Base-by-base conservation (phyloP, 768 basidiomycete species). In the Lentinula raphanica region DNA sequence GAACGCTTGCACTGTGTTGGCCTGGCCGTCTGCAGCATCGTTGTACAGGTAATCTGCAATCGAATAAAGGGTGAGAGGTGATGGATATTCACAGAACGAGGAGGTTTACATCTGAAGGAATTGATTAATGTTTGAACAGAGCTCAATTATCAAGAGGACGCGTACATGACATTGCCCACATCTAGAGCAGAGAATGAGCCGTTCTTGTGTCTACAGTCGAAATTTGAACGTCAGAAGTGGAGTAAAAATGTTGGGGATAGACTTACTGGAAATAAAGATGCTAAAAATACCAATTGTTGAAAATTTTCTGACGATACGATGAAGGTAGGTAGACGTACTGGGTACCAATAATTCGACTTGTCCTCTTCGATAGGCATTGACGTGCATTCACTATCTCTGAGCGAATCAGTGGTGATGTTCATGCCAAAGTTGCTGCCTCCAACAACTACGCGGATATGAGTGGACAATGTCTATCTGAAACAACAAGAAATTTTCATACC, bases 361-460 rank as follows among this genome's bases (percentile, higher is more conserved):
- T 53, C 51, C 68, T 83, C 69, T 15, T 72, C 70, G 64, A 83
- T 81, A 38, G 80, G 80, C 58, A 77, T 71, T n/a, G 81, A 78
- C 2, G 80, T 78, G 63, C 82, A 83, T 63, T 76, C 60, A 62
- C 81, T 82, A 58, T 77, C 58, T 39, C 77, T 70, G 25, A 83
- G 71, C 9, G 55, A 60, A 12, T 71, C 70, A 1, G 80, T 81
- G 61, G 69, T 73, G 32, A 73, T 73, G 32, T 64, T 63, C 59
- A 74, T 65, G 40, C 78, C 70, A 66, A 83, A 81, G 62, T 81
- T 80, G 69, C 79, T 80, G 3, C 81, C 81, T 29, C 82, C 82
- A 54, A 80, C 64, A 51, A 81, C 80, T 81, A 57, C 5, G n/a
- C 19, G 58, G 28, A 25, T 55, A 58, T 39, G 21, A 29, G 19